Evolutionary conservation across 805 yeast species (phyloP), one percentile per base, ranked within the genome.

Genomic region (Sugiyamaella boreocaroliniensis): DNA sequence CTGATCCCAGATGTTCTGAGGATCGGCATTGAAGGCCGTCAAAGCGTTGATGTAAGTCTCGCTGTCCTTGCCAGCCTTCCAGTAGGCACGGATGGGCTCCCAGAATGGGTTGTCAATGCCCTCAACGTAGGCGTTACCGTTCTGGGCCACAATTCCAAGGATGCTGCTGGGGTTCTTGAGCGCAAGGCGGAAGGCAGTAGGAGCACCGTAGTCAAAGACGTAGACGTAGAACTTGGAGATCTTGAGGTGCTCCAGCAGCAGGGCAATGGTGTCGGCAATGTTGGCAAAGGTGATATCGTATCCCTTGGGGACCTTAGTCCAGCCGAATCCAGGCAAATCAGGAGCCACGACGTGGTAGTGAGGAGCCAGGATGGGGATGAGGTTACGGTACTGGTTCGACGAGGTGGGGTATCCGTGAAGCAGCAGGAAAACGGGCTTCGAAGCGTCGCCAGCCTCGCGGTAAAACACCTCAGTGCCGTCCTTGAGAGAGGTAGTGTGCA

Each of bases 401-500:
- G 78, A 73, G 2, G 76, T 64, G 10, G 78, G 78, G 52, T 63
- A 74, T 1, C 78, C 78, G 55, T 74, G 78, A 19, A 74, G 66
- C 43, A 74, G 63, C 22, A 74, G 56, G n/a, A 74, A 51, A 7
- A 58, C 60, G 4, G 74, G 72, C 10, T 65, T 61, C 16, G 49
- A 37, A 63, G 68, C 7, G 63, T 68, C 48, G 59, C 81, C 64
- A 60, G 77, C 69, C 65, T 76, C 65, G 26, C 75, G 47, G 66
- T 74, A 59, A 68, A 68, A 57, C 62, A 77, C 63, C 49, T 72
- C 60, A 52, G 71, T 61, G 57, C 57, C 59, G 37, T 49, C 41
- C 19, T n/a, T 19, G 44, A 51, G 44, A 37, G 20, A 19, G 10
- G 51, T n/a, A 22, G 45, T 47, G 26, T 54, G 46, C 16, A 43